phyloP scores from a whole-genome alignment of 2,329 filamentous ascomycete species.

The Aspergillus sp. region DNA sequence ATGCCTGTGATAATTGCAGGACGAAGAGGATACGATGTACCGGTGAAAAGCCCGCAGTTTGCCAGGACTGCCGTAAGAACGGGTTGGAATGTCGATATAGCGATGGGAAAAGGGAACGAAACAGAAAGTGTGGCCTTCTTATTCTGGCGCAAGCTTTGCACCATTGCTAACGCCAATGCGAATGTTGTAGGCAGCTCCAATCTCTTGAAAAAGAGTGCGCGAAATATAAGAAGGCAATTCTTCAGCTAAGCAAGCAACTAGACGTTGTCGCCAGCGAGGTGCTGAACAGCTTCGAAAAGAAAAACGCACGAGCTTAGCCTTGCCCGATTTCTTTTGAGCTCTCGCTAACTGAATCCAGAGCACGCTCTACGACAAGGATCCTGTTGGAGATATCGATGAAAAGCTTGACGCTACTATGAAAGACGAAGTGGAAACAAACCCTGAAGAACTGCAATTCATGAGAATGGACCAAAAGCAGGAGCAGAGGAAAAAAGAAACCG shows the following conservation, averaged over 20 bases:
- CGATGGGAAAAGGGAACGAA: constrained; percentile 47
- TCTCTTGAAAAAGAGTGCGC: background rate
- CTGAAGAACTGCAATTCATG: background rate
- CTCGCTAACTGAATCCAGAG: background rate
- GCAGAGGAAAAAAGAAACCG: no score
- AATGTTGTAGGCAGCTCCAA: background rate
- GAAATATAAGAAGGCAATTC: background rate
- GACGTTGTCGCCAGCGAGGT: background rate
- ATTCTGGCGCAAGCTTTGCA: no score
- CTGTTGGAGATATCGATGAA: background rate
- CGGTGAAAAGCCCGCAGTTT: constrained; percentile 42
- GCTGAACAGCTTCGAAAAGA: background rate
- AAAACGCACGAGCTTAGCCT: background rate
- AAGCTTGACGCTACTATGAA: background rate
- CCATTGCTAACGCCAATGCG: background rate
- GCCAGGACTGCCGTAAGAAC: constrained; percentile 44
- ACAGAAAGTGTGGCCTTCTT: constrained; percentile 37
- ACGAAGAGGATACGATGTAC: constrained; percentile 48
- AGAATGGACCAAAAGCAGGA: background rate
- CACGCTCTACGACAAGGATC: background rate
- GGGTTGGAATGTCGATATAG: constrained; percentile 47
- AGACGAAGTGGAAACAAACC: no score
- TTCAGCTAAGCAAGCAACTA: background rate
- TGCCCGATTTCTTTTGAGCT: no score
- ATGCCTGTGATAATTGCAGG: constrained; percentile 48